Conservation (phyloP, 768 basidiomycete species). For the Sporobolomyces pararoseus region DNA sequence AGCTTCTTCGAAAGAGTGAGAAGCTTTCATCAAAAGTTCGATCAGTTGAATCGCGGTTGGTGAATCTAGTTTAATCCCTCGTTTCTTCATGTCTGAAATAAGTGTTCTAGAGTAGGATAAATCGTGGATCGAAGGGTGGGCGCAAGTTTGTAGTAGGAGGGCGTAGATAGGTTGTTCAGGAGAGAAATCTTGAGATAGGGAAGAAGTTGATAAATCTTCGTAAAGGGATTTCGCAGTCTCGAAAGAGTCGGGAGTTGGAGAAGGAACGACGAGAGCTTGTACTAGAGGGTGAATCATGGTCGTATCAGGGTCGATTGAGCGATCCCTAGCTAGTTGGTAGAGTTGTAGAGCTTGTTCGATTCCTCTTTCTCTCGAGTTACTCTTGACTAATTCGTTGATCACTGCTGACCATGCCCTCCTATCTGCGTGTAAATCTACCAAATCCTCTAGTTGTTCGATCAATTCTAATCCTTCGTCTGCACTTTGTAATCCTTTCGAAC, state of each 20-base stretch:
- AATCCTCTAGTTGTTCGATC: conserved; percentile 24
- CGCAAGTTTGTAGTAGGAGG: conserved; percentile 39
- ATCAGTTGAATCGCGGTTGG: conserved; percentile 57
- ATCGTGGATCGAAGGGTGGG: conserved; percentile 29
- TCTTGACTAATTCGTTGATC: conserved; percentile 8
- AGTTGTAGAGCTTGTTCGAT: conserved; percentile 28
- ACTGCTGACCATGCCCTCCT: conserved; percentile 21
- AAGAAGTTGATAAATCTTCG: conserved; percentile 35
- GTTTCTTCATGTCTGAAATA: conserved; percentile 63
- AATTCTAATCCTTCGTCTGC: conserved; percentile 15
- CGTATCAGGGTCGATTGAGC: conserved; percentile 33
- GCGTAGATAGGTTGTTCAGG: conserved; percentile 34
- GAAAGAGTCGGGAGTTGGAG: background rate
- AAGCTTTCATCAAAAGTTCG: conserved; percentile 65
- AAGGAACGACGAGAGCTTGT: conserved; percentile 10
- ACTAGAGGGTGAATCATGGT: conserved; percentile 42
- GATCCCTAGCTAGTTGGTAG: conserved; percentile 35
- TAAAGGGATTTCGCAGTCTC: conserved; percentile 30
- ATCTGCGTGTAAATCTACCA: conserved; percentile 10
- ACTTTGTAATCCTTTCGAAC: background rate
- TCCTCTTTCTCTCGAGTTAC: background rate
- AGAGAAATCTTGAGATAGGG: background rate
- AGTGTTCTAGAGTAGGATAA: conserved; percentile 49
- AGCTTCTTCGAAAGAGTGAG: conserved; percentile 59
- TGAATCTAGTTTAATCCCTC: conserved; percentile 55